Percentiles rank a stretch among this genome's conserved stretches.
These are phyloP conservation scores for Chytriomyces confervae DNA, from an alignment of 192 early-diverging fungal species.

Conservation along the genomic window DNA sequence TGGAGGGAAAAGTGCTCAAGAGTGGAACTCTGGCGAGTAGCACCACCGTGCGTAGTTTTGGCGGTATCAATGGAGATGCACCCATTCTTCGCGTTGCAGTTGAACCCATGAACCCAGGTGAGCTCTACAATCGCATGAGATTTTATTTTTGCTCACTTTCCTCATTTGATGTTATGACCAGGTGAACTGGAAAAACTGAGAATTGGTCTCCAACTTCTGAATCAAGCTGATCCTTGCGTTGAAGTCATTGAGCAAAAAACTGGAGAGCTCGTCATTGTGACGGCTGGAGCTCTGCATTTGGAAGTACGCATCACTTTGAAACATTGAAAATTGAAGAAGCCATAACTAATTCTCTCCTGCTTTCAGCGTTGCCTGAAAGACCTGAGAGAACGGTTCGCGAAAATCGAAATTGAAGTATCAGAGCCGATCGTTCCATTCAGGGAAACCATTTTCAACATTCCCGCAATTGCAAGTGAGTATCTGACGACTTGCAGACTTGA, in stretches of 20 bases:
- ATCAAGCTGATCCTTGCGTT: conserved; percentile 94
- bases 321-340: conserved; percentile 13
- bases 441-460: conserved; percentile 77
- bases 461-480: conserved; percentile 26
- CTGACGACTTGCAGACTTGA: conserved; percentile 1
- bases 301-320: conserved; percentile 60
- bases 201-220: conserved; percentile 85
- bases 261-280: conserved; percentile 95
- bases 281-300: conserved; percentile 96
- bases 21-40: conserved; percentile 87
- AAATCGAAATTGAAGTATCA: conserved; percentile 91
- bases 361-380: conserved; percentile 87
- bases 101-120: conserved; percentile 87
- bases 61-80: conserved; percentile 66
- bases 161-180: conserved; percentile 3
- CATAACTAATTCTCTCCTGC: not conserved
- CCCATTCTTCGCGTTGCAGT: conserved; percentile 97
- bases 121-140: not conserved
- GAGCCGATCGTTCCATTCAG: conserved; percentile 96
- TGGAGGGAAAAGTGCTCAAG: conserved; percentile 92
- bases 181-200: conserved; percentile 85
- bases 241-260: conserved; percentile 91
- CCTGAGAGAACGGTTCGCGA: conserved; percentile 91
- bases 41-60: conserved; percentile 77
- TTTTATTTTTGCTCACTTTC: not conserved